A percentile compares a stretch with the other conserved stretches of the same genome.
Conservation (phyloP, 495 filamentous ascomycete species). For the Penicillium atrosanguineum region DNA sequence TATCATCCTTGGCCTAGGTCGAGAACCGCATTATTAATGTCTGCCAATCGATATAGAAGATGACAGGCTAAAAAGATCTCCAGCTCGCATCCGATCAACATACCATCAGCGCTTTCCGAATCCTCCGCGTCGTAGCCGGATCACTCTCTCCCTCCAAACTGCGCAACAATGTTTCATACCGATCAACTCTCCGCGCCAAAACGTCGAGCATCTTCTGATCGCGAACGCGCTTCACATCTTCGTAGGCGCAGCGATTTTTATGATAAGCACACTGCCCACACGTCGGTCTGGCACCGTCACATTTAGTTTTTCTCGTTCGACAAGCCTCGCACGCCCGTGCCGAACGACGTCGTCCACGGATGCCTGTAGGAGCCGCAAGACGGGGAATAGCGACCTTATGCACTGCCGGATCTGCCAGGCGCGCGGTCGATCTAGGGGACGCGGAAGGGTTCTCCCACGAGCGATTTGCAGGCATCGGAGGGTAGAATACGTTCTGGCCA, state of each 20-base stretch:
- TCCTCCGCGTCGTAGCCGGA: slow-evolving; percentile 24
- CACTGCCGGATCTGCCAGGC: neutral
- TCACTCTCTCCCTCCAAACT: slow-evolving; percentile 37
- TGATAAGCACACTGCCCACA: slow-evolving; percentile 55
- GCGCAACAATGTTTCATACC: slow-evolving; percentile 43
- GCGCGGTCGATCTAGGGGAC: neutral
- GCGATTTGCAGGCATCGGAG: neutral
- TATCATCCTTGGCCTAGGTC: slow-evolving; percentile 6
- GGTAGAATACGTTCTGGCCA: neutral
- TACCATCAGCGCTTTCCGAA: slow-evolving; percentile 36
- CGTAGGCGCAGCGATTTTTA: slow-evolving; percentile 48
- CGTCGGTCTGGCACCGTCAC: slow-evolving; percentile 50
- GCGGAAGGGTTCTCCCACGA: neutral
- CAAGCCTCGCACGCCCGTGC: slow-evolving; percentile 68
- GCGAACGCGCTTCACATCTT: slow-evolving; percentile 57
- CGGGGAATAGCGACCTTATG: slow-evolving; percentile 39
- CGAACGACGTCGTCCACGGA: slow-evolving; percentile 33
- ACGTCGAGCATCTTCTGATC: slow-evolving; percentile 47
- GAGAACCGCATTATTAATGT: neutral
- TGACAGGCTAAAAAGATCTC: neutral
- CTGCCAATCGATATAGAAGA: neutral
- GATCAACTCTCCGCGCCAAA: slow-evolving; percentile 41
- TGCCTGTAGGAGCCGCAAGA: neutral
- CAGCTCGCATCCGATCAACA: slow-evolving; percentile 2
- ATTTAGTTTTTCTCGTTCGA: slow-evolving; percentile 64